Evolutionary conservation across 768 basidiomycete genomes (phyloP).

Genomic region (Paxillus ammoniavirescens): DNA sequence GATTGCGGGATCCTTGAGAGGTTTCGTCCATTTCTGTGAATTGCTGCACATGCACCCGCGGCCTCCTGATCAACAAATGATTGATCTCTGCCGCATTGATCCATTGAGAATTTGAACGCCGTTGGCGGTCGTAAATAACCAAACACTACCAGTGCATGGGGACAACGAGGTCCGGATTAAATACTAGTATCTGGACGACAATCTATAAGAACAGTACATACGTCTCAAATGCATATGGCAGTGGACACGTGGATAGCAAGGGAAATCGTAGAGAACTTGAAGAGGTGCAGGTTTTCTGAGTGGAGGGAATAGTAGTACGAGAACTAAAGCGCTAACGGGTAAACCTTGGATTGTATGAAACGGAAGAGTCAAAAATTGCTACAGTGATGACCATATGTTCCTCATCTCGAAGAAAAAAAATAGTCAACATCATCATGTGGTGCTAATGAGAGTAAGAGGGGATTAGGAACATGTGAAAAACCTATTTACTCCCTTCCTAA

Average conservation of each 20-base stretch:
- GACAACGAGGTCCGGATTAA: neutral
- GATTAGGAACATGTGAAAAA: conserved; percentile 9
- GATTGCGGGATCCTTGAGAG: neutral
- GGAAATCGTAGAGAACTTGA: neutral
- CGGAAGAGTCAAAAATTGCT: conserved; percentile 3
- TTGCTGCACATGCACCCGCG: neutral
- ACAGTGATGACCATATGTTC: conserved; percentile 12
- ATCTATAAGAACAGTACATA: conserved; percentile 1
- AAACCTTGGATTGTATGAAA: neutral
- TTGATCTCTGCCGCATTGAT: no score
- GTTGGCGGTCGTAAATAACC: no score
- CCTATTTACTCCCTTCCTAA: conserved; percentile 13
- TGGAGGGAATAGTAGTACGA: neutral
- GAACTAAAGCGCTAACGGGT: neutral
- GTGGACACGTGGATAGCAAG: neutral
- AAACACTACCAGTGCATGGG: neutral
- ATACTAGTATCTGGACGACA: conserved; percentile 2
- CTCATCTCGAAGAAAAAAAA: conserved; percentile 4
- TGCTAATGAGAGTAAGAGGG: conserved; percentile 13
- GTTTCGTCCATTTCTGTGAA: neutral
- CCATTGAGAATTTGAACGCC: no score
- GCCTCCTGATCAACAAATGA: no score
- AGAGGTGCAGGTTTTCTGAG: neutral
- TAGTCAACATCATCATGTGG: neutral
- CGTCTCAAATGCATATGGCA: neutral